Conservation (phyloP, 768 basidiomycete species). For the Xerocomus spinulosus region DNA sequence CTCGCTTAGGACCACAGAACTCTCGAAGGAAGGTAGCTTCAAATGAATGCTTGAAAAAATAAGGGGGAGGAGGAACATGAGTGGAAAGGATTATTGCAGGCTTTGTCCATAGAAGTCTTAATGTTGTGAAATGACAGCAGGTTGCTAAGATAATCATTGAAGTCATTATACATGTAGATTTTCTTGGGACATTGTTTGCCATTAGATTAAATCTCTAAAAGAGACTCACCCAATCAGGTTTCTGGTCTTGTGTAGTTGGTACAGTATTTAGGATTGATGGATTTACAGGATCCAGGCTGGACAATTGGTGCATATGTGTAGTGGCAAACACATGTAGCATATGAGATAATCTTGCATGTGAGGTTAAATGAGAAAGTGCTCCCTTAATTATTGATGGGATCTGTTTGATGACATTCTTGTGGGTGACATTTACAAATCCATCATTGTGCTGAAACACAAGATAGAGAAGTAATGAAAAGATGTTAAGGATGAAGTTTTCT, state of each 20-base stretch:
- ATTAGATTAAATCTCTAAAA: not conserved
- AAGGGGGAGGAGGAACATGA: not conserved
- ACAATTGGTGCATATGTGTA: not conserved
- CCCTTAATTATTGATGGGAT: not conserved
- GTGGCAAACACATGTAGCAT: not conserved
- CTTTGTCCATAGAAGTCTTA: not conserved
- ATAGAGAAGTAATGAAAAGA: constrained; percentile 6
- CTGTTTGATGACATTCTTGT: constrained; percentile 3
- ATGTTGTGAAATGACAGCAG: not conserved
- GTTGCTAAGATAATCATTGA: constrained; percentile 8
- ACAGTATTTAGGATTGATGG: not conserved
- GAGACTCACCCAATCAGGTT: not conserved
- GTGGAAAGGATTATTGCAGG: constrained; percentile 1
- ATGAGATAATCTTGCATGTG: not conserved
- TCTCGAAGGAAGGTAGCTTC: constrained; percentile 26
- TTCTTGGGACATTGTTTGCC: not conserved
- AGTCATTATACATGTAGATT: constrained; percentile 3
- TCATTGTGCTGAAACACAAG: not conserved
- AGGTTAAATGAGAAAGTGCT: not conserved
- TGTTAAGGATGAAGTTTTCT: constrained; percentile 17
- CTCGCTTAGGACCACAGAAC: constrained; percentile 22
- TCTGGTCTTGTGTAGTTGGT: not conserved
- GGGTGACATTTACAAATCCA: not conserved
- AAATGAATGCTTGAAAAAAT: not conserved
- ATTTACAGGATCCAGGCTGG: not conserved